A percentile compares a stretch with the other conserved stretches of the same genome.
phyloP scores from a whole-genome alignment of 495 filamentous ascomycete genomes.

The Trichoderma virens region DNA sequence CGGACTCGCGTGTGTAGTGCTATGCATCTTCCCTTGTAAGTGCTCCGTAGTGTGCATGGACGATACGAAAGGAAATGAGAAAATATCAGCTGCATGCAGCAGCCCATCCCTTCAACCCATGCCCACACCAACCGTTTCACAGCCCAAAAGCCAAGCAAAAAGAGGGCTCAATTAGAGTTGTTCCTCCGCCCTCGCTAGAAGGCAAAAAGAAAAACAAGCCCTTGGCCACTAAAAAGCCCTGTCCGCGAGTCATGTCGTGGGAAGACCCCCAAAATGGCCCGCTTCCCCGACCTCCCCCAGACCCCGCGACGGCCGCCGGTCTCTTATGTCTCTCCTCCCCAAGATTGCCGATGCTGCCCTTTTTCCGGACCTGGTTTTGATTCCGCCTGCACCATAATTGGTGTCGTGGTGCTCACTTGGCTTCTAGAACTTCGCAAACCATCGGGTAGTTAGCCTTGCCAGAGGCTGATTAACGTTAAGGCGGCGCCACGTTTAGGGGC shows the following conservation, averaged over 20 bases:
- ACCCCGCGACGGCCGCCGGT: too few species aligned
- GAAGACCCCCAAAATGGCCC: not conserved
- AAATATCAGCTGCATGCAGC: too few species aligned
- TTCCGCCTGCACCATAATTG: not conserved
- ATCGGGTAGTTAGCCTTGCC: not conserved
- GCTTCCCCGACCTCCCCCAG: constrained; percentile 5
- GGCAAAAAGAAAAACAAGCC: not conserved
- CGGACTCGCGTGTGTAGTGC: too few species aligned
- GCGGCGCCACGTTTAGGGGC: not conserved
- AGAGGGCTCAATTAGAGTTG: not conserved
- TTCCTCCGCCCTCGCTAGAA: constrained; percentile 4
- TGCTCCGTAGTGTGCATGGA: too few species aligned
- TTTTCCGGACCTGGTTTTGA: not conserved
- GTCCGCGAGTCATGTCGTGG: not conserved
- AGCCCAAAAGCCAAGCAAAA: not conserved
- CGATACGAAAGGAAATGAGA: too few species aligned
- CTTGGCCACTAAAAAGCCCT: not conserved
- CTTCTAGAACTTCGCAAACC: not conserved
- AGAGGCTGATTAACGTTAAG: not conserved
- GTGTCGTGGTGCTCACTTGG: not conserved
- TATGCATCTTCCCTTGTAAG: too few species aligned
- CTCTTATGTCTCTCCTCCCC: not conserved
- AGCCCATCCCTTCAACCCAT: too few species aligned
- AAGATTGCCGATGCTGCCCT: not conserved
- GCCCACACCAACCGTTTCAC: not conserved